Conservation (phyloP, 306 rosid genomes). For the Medicago lupulina region DNA sequence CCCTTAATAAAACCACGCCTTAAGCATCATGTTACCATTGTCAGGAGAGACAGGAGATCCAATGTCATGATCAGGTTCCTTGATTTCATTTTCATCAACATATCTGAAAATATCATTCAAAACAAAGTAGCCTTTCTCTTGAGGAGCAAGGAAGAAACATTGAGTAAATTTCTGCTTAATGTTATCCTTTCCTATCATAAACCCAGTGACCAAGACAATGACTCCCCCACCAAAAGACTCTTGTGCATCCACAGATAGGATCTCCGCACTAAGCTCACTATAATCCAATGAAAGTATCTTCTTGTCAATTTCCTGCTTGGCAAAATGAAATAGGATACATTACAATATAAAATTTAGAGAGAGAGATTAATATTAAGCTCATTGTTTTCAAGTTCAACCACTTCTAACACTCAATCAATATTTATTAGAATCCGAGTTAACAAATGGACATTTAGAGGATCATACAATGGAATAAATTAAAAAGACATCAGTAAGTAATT, state of each 20-base stretch:
- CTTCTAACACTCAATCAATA: neutral
- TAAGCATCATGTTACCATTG: conserved; percentile 50
- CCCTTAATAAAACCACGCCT: conserved; percentile 3
- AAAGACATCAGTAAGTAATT: conserved; percentile 8
- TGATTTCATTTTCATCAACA: conserved; percentile 62
- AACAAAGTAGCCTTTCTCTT: conserved; percentile 89
- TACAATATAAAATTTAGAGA: neutral
- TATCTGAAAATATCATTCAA: conserved; percentile 86
- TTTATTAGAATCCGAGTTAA: conserved; percentile 3
- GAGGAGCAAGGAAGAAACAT: conserved; percentile 92
- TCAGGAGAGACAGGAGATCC: conserved; percentile 50
- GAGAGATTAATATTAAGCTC: neutral
- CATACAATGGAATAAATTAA: neutral
- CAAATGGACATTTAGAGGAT: neutral
- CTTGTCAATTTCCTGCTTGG: conserved; percentile 73
- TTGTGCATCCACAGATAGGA: conserved; percentile 83
- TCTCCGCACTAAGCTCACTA: conserved; percentile 60
- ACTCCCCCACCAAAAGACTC: conserved; percentile 80
- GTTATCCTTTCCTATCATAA: conserved; percentile 65
- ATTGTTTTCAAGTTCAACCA: neutral
- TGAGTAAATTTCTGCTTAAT: conserved; percentile 70
- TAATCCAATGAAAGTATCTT: conserved; percentile 75
- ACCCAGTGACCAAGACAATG: conserved; percentile 86
- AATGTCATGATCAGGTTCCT: conserved; percentile 42
- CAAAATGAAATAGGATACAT: conserved; percentile 12